Evolutionary conservation across 768 basidiomycete genomes (phyloP).

Genomic region (Favolaschia claudopus): DNA sequence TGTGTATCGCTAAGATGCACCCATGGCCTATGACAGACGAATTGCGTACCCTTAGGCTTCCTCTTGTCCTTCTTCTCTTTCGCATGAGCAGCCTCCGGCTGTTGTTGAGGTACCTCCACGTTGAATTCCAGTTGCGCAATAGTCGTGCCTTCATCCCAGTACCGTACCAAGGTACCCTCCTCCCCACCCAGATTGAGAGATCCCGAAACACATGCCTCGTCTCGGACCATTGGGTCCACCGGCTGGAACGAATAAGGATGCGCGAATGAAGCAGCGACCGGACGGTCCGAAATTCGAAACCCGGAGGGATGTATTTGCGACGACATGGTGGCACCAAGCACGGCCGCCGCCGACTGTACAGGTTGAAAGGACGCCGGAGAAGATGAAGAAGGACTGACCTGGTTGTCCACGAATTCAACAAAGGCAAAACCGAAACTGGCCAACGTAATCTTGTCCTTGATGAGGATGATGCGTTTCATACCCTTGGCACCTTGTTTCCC

Average conservation of each 20-base stretch:
- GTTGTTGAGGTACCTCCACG: conserved; percentile 66
- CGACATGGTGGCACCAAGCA: conserved; percentile 88
- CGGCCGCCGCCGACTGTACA: conserved; percentile 77
- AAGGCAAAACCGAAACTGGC: conserved; percentile 95
- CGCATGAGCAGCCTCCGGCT: conserved; percentile 38
- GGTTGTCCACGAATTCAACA: conserved; percentile 86
- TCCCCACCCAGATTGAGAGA: conserved; percentile 73
- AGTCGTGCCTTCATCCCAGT: conserved; percentile 92
- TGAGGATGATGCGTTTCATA: conserved; percentile 86
- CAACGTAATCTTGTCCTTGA: conserved; percentile 88
- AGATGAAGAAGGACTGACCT: conserved; percentile 56
- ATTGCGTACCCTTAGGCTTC: conserved; percentile 57
- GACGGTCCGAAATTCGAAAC: conserved; percentile 88
- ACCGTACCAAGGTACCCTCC: conserved; percentile 79
- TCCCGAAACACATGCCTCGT: conserved; percentile 78
- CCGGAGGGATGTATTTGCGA: conserved; percentile 89
- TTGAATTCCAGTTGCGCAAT: conserved; percentile 81
- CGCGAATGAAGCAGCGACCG: conserved; percentile 92
- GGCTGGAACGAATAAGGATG: conserved; percentile 91
- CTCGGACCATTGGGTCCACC: conserved; percentile 74
- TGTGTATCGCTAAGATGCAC: conserved; percentile 12
- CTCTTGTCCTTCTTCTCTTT: conserved; percentile 69
- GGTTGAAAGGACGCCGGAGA: not conserved
- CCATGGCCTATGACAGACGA: not conserved
- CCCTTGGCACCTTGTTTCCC: conserved; percentile 83